Percentiles rank a stretch among this genome's conserved stretches.
phyloP scores from a whole-genome alignment of 2,329 filamentous ascomycete genomes.

The Blastomyces emzantsi region DNA sequence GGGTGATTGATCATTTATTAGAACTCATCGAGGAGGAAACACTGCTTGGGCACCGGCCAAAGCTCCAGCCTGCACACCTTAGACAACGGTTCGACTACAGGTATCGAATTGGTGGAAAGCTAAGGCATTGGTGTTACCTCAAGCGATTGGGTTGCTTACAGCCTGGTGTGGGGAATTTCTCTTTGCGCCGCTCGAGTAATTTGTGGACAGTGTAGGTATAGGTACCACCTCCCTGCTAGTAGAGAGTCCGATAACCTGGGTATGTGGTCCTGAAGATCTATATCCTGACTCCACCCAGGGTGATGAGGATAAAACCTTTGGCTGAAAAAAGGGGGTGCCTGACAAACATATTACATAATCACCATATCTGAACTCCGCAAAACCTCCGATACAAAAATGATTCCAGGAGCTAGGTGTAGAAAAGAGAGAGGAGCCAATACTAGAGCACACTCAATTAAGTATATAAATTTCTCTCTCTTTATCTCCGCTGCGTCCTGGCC shows the following conservation, averaged over 20 bases:
- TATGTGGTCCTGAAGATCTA: slow-evolving; percentile 9
- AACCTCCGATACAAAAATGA: background rate
- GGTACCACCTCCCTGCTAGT: background rate
- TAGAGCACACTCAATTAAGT: background rate
- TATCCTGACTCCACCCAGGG: too few species aligned
- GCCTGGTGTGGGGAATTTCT: slow-evolving; percentile 2
- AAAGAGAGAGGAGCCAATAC: background rate
- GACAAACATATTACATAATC: slow-evolving; percentile 1
- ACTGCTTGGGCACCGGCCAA: background rate
- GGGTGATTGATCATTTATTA: slow-evolving; percentile 5
- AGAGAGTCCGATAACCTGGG: slow-evolving; percentile 7
- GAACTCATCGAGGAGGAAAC: slow-evolving; percentile 4
- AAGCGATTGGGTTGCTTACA: slow-evolving; percentile 8
- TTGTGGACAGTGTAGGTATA: background rate
- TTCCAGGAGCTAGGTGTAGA: background rate
- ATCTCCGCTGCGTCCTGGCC: background rate
- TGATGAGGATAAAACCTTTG: background rate
- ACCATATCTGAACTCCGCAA: background rate
- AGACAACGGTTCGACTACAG: slow-evolving; percentile 1
- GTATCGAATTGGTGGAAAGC: slow-evolving; percentile 7
- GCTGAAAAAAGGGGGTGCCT: background rate
- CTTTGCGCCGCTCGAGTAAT: background rate
- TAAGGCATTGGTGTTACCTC: slow-evolving; percentile 7
- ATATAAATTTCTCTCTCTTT: background rate
- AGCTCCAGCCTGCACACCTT: slow-evolving; percentile 6